phyloP scores from a whole-genome alignment of 2,329 filamentous ascomycete genomes.

The Colletotrichum cereale region DNA sequence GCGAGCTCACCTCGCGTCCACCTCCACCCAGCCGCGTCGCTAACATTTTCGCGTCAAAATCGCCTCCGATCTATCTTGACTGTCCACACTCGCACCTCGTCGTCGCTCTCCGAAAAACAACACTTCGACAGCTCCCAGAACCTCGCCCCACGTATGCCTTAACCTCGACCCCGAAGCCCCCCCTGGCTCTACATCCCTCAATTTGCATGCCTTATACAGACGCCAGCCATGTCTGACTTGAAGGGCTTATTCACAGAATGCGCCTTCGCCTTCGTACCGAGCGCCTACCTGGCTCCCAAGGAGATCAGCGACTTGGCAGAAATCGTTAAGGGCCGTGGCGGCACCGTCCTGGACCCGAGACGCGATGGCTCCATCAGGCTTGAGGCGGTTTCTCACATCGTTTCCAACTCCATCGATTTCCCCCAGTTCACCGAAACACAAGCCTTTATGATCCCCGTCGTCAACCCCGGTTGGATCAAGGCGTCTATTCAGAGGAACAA shows the following conservation, averaged over 20 bases:
- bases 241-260: slow-evolving; percentile 58
- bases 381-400: slow-evolving; percentile 65
- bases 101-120: slow-evolving; percentile 9
- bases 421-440: slow-evolving; percentile 83
- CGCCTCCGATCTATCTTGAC: slow-evolving; percentile 8
- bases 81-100: background rate
- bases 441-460: slow-evolving; percentile 84
- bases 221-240: slow-evolving; percentile 42
- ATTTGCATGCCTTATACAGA: slow-evolving; percentile 7
- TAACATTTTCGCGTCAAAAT: slow-evolving; percentile 32
- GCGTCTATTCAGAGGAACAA: slow-evolving; percentile 77
- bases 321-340: slow-evolving; percentile 63
- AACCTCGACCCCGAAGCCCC: slow-evolving; percentile 7
- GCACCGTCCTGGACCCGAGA: slow-evolving; percentile 59
- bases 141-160: slow-evolving; percentile 22
- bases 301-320: slow-evolving; percentile 58
- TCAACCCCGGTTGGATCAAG: slow-evolving; percentile 85
- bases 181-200: background rate
- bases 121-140: slow-evolving; percentile 3
- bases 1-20: slow-evolving; percentile 22
- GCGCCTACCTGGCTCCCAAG: slow-evolving; percentile 54
- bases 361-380: slow-evolving; percentile 63
- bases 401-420: slow-evolving; percentile 87
- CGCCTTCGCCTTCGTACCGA: slow-evolving; percentile 60
- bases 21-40: slow-evolving; percentile 19